Evolutionary conservation across 1,284 basidiomycete species (phyloP), one percentile per base, ranked within the genome.

Genomic region (Ceratobasidium sp.): DNA sequence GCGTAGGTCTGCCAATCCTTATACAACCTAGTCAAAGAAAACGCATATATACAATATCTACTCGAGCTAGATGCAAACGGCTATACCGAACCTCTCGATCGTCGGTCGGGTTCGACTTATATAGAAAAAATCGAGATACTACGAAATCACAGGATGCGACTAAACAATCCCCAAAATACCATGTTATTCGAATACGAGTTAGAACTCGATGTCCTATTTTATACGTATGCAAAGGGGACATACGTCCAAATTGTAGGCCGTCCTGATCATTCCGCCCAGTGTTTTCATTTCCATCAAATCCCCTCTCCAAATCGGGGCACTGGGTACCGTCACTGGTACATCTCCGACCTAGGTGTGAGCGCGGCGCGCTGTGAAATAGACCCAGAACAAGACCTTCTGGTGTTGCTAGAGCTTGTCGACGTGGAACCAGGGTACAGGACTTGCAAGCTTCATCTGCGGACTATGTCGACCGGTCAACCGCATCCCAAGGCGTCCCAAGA

Each of bases 321-420:
- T 9, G 35, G 18, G 5, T 54, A 38, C 21, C 30, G 52, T 18
- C 38, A 43, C 9, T 66, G 63, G 63, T 5, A 11, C 13, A 35
- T 66, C 30, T 47, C 38, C 16, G 32, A 41, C 14, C 41, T 66
- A 16, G 46, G 46, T 28, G 35, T 21, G 16, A n/a, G 43, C 35
- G 43, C n/a, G 35, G 16, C 16, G 6, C 47, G 16, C 11, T 18
- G 4, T 49, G 47, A 23, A 23, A 55, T 66, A n/a, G 63, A 66
- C n/a, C 63, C 63, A 30, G 63, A 66, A 4, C 63, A 66, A 43
- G 50, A 66, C 23, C 23, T 66, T 14, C 46, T 66, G 9, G 63
- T 66, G 21, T 23, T 35, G 18, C 21, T 55, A 23, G 49, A 38
- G 38, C n/a, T 26, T 16, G n/a, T 32, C 23, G 21, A 43, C 16